Evolutionary conservation across 2,329 filamentous ascomycete genomes (phyloP).

Genomic region (Xylaria sp.): DNA sequence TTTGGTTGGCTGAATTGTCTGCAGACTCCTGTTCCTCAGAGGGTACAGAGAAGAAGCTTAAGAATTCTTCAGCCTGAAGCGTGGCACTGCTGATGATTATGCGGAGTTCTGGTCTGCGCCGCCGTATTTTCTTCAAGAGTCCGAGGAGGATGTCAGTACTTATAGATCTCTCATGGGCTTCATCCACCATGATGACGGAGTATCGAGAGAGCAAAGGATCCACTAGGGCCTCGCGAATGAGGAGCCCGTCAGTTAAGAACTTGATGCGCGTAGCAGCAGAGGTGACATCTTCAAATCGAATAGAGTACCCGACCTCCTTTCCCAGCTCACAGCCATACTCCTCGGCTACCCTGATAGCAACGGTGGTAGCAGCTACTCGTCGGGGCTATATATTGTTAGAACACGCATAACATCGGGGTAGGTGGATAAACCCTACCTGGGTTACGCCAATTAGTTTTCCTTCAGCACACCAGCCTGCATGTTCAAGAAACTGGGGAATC

Average conservation of each 20-base stretch:
- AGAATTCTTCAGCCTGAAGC: slow-evolving; percentile 86
- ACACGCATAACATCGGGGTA: background rate
- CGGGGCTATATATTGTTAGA: slow-evolving; percentile 70
- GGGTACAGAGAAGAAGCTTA: slow-evolving; percentile 74
- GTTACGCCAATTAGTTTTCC: slow-evolving; percentile 88
- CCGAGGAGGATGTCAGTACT: slow-evolving; percentile 93
- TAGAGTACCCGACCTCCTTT: slow-evolving; percentile 92
- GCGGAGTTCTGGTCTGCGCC: slow-evolving; percentile 80
- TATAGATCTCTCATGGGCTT: slow-evolving; percentile 93
- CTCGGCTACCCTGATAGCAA: slow-evolving; percentile 87
- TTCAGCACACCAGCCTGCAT: slow-evolving; percentile 87
- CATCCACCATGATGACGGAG: slow-evolving; percentile 96
- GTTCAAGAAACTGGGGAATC: slow-evolving; percentile 88
- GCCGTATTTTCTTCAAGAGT: slow-evolving; percentile 88
- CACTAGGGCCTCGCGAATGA: slow-evolving; percentile 90
- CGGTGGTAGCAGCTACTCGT: slow-evolving; percentile 88
- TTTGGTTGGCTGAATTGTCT: slow-evolving; percentile 42
- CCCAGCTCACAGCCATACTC: slow-evolving; percentile 88
- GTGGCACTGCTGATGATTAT: slow-evolving; percentile 95
- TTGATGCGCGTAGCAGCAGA: slow-evolving; percentile 89
- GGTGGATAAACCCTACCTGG: slow-evolving; percentile 71
- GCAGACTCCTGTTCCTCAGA: slow-evolving; percentile 52
- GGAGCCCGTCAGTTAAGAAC: slow-evolving; percentile 91
- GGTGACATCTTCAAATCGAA: slow-evolving; percentile 90
- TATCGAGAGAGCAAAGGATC: slow-evolving; percentile 92